A percentile compares a stretch with the other conserved stretches of the same genome.
phyloP scores from a whole-genome alignment of 1,284 basidiomycete species.

The Rugosomyces carneus region DNA sequence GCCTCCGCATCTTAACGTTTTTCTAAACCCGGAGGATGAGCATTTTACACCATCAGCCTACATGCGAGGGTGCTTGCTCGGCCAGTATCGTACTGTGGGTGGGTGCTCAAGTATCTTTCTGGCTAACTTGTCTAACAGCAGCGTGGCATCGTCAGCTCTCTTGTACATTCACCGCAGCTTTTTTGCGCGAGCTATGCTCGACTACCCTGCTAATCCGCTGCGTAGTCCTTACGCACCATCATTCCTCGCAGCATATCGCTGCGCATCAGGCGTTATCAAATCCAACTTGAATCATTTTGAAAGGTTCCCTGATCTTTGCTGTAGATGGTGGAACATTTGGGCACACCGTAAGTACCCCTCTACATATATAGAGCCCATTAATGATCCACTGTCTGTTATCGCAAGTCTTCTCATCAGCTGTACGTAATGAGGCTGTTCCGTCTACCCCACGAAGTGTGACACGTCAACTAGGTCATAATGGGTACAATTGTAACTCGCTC shows the following conservation, averaged over 20 bases:
- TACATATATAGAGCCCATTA: neutral
- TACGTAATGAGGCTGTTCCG: slow-evolving; percentile 22
- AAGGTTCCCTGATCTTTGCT: slow-evolving; percentile 46
- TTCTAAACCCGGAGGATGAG: slow-evolving; percentile 39
- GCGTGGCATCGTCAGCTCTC: slow-evolving; percentile 31
- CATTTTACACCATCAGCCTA: slow-evolving; percentile 44
- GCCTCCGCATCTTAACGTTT: slow-evolving; percentile 46
- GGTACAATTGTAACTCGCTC: slow-evolving; percentile 50
- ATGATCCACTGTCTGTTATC: neutral
- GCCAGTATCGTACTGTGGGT: slow-evolving; percentile 46
- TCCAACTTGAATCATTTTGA: slow-evolving; percentile 43
- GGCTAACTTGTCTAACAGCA: neutral
- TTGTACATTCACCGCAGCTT: slow-evolving; percentile 55
- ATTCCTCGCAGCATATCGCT: slow-evolving; percentile 56
- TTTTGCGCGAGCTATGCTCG: slow-evolving; percentile 57
- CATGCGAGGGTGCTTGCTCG: slow-evolving; percentile 41
- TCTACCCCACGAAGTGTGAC: slow-evolving; percentile 2
- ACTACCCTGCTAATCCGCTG: slow-evolving; percentile 53
- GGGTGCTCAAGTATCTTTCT: slow-evolving; percentile 16
- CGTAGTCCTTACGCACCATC: slow-evolving; percentile 60
- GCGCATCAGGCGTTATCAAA: slow-evolving; percentile 54
- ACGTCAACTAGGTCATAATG: slow-evolving; percentile 41
- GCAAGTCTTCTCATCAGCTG: slow-evolving; percentile 53
- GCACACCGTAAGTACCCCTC: slow-evolving; percentile 34
- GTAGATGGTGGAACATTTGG: slow-evolving; percentile 51